A percentile compares a stretch with the other conserved stretches of the same genome.
These are phyloP conservation scores for Allomyces macrogynus DNA, from an alignment of 192 early-diverging fungal genomes.

Conservation along the genomic window DNA sequence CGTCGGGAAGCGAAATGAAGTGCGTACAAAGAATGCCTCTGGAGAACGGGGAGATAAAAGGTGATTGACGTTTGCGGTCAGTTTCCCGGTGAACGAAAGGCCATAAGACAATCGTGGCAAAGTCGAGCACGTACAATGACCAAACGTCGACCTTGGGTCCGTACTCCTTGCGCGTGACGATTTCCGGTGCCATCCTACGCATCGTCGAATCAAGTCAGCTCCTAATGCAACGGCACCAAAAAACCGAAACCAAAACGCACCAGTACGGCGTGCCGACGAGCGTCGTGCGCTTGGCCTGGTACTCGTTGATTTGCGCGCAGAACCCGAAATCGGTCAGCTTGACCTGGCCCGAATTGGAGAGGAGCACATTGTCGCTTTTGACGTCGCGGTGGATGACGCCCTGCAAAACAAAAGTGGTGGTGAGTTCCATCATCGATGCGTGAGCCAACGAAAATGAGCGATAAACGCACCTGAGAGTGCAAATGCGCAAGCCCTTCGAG, in stretches of 20 bases:
- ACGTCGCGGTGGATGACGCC: constrained; percentile 83
- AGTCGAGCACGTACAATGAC: constrained; percentile 40
- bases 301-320: constrained; percentile 73
- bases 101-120: too few species aligned
- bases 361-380: constrained; percentile 51
- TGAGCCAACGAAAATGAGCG: too few species aligned
- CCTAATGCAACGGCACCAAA: not conserved
- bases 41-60: too few species aligned
- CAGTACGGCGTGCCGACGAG: constrained; percentile 83
- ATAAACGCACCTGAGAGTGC: not conserved
- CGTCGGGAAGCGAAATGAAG: too few species aligned
- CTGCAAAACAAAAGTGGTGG: constrained; percentile 2
- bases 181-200: constrained; percentile 40
- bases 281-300: constrained; percentile 62
- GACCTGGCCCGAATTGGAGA: not conserved
- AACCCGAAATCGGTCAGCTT: constrained; percentile 79
- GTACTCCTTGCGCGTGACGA: constrained; percentile 43
- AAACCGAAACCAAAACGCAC: constrained; percentile 4
- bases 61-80: too few species aligned
- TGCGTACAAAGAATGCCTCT: too few species aligned
- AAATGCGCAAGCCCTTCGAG: not conserved
- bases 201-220: not conserved
- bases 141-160: constrained; percentile 41
- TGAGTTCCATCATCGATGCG: too few species aligned
- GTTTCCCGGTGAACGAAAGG: too few species aligned